These are phyloP conservation scores for Juncus inflexus DNA, from an alignment of 176 grass and related monocot species.

Conservation along the genomic window DNA sequence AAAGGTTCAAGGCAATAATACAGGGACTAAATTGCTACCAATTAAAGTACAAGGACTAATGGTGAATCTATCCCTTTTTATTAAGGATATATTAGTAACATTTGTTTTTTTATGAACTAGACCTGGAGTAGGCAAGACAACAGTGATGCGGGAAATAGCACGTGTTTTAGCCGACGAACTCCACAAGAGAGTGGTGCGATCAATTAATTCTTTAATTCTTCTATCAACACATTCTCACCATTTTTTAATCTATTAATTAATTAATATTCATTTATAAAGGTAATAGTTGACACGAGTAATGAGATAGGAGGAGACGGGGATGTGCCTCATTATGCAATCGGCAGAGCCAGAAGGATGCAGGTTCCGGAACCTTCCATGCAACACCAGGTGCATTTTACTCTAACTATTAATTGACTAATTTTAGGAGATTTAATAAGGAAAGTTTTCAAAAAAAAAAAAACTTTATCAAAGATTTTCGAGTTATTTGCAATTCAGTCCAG, in stretches of 20 bases:
- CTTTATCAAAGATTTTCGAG: too few relatives aligned
- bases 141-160: conserved; percentile 96
- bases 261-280: conserved; percentile 53
- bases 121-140: conserved; percentile 96
- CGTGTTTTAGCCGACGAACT: conserved; percentile 92
- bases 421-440: too few relatives aligned
- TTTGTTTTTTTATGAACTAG: conserved; percentile 29
- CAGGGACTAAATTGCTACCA: too few relatives aligned
- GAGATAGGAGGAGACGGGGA: conserved; percentile 97
- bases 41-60: too few relatives aligned
- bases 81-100: conserved; percentile 14
- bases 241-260: conserved; percentile 11
- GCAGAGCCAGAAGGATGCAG: conserved; percentile 95
- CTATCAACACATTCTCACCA: background rate
- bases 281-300: conserved; percentile 97
- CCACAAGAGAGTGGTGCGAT: conserved; percentile 83
- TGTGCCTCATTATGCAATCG: conserved; percentile 91
- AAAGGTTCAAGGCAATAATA: too few relatives aligned
- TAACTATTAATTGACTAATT: too few relatives aligned
- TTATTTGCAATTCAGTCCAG: too few relatives aligned
- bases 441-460: too few relatives aligned
- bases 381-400: too few relatives aligned
- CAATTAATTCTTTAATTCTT: background rate
- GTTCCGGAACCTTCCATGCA: conserved; percentile 72
- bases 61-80: background rate